Conservation (phyloP, 2,329 filamentous ascomycete species). For the Phaeophleospora eucalypticola region DNA sequence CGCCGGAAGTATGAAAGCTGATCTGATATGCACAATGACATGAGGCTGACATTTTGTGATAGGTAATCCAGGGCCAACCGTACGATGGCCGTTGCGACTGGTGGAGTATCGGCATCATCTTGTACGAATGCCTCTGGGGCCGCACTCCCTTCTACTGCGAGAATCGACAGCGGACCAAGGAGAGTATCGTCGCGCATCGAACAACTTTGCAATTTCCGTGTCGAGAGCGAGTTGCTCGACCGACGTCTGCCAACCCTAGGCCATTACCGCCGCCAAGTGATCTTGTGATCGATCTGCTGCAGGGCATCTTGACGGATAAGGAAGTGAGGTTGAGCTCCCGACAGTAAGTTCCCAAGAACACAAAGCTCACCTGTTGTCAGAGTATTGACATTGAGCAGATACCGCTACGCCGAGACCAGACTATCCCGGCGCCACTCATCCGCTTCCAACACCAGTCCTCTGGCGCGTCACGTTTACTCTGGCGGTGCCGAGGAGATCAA, state of each 20-base stretch:
- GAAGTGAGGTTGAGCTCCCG: conserved; percentile 70
- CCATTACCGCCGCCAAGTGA: conserved; percentile 55
- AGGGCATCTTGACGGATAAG: conserved; percentile 67
- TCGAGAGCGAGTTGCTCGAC: conserved; percentile 49
- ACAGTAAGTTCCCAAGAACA: conserved; percentile 32
- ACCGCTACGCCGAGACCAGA: conserved; percentile 60
- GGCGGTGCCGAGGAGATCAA: conserved; percentile 90
- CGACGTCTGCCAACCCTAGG: conserved; percentile 40
- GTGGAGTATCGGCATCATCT: conserved; percentile 93
- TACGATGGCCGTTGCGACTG: conserved; percentile 95
- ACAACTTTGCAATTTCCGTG: conserved; percentile 67
- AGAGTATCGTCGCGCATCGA: conserved; percentile 74
- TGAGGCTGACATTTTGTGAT: neutral
- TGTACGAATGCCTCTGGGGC: conserved; percentile 92
- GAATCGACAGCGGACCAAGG: conserved; percentile 76
- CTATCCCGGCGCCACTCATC: conserved; percentile 36
- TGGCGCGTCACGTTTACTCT: conserved; percentile 60
- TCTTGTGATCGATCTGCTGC: conserved; percentile 73
- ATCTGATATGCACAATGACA: too few species aligned
- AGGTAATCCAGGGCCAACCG: conserved; percentile 69
- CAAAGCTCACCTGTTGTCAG: neutral
- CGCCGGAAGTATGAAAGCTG: conserved; percentile 67
- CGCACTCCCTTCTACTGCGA: conserved; percentile 85
- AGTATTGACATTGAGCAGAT: conserved; percentile 43
- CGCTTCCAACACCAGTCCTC: conserved; percentile 41